phyloP scores from a whole-genome alignment of 495 filamentous ascomycete genomes.

The Aspergillus biplanus region DNA sequence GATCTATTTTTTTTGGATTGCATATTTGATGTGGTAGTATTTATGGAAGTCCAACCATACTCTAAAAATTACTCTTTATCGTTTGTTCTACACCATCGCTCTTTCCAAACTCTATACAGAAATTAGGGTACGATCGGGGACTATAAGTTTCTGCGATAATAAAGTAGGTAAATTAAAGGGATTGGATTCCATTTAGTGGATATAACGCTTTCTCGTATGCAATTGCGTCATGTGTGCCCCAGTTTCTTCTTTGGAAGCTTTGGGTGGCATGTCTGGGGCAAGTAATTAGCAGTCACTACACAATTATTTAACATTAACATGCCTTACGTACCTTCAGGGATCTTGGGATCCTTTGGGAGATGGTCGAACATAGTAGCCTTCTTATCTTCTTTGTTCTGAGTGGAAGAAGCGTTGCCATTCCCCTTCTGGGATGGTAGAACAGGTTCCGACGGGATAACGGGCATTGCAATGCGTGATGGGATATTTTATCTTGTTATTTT shows the following conservation, averaged over 20 bases:
- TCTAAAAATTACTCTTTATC: no score
- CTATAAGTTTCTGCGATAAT: not conserved
- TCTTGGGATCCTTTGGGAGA: slow-evolving; percentile 50
- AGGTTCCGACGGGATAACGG: slow-evolving; percentile 39
- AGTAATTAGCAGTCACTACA: slow-evolving; percentile 9
- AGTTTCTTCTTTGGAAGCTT: slow-evolving; percentile 68
- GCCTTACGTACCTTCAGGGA: slow-evolving; percentile 43
- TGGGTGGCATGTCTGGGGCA: slow-evolving; percentile 54
- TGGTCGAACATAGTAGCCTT: slow-evolving; percentile 43
- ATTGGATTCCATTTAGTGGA: not conserved
- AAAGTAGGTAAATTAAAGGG: not conserved
- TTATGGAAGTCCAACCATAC: no score
- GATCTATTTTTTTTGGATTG: no score
- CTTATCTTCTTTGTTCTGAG: slow-evolving; percentile 27
- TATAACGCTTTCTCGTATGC: slow-evolving; percentile 54
- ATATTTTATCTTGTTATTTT: not conserved
- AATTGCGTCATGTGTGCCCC: slow-evolving; percentile 64
- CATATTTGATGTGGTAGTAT: no score
- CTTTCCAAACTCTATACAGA: not conserved
- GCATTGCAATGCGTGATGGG: slow-evolving; percentile 24
- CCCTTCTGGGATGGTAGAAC: slow-evolving; percentile 31
- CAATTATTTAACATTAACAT: not conserved
- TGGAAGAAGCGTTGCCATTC: slow-evolving; percentile 24
- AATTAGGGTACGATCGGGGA: not conserved
- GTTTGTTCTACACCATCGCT: no score